Evolutionary conservation across 2,329 filamentous ascomycete species (phyloP), one percentile per base, ranked within the genome.

Genomic region (Apiospora hydei): DNA sequence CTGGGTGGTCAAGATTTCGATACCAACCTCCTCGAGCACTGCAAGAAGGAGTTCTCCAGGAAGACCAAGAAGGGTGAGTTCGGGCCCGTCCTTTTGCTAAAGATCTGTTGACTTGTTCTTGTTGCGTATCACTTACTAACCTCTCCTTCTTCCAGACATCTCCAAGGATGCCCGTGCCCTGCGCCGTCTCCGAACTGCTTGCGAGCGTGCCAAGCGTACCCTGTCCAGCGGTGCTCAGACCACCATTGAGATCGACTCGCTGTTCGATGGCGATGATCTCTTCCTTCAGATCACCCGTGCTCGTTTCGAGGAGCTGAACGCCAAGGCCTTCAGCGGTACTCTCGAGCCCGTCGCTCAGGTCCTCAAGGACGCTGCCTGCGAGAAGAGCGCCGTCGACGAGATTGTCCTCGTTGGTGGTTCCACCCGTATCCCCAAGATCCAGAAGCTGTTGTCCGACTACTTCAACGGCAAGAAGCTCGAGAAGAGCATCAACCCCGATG

Each of bases 391-490:
- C 82, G 96, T 99, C 81, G 95, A 98, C 83, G 96, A 99, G 90
- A 98, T 99, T 77, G 96, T 99, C 80, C 93, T 99, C 81, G 96
- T 99, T 82, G 96, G 96, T 91, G 96, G 96, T 80, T 98, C 95
- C 76, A 99, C 96, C 82, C 96, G 96, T 94, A 99, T 99, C 80
- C 96, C 96, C 82, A 92, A 92, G 84, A 97, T 99, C 85, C 96
- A 99, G 92, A 98, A 98, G 91, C 93, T 99, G 77, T 92, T 99
- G 78, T 95, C 92, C 88, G 96, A 99, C 87, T 98, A 95, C 91
- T 99, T 99, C 88, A 94, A 97, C 84, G 95, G 95, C 87, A 99
- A 99, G 94, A 98, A 99, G 93, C 94, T 98, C 78, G 96, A 98
- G 91, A 98, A 98, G 90, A 96, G 94, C 89, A 98, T 98, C 89